Evolutionary conservation across 805 yeast species (phyloP).

Genomic region (Metschnikowia hibisci): DNA sequence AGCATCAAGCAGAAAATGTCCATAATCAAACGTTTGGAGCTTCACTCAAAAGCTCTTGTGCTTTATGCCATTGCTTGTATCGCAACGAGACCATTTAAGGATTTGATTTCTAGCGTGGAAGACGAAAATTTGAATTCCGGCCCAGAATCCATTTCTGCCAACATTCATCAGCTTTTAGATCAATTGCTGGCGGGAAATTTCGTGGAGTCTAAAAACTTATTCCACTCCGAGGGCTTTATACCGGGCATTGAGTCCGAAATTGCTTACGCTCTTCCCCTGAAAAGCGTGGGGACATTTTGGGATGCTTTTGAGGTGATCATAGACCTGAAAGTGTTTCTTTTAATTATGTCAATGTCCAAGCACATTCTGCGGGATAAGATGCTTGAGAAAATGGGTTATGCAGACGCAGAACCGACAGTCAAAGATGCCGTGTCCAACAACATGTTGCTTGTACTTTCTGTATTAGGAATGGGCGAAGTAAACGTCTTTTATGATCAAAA

Average conservation of each 20-base stretch:
- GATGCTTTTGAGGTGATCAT: constrained; percentile 23
- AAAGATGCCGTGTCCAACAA: constrained; percentile 16
- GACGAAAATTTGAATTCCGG: constrained; percentile 22
- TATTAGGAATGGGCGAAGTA: constrained; percentile 25
- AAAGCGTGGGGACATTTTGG: constrained; percentile 17
- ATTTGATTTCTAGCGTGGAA: constrained; percentile 14
- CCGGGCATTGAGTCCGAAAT: constrained; percentile 8
- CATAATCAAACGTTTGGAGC: neutral
- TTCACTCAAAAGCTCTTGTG: constrained; percentile 17
- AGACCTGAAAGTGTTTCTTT: constrained; percentile 30
- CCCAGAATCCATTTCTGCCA: constrained; percentile 4
- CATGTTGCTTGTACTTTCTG: constrained; percentile 23
- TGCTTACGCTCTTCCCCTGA: constrained; percentile 11
- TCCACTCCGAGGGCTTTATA: constrained; percentile 1
- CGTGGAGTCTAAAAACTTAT: constrained; percentile 12
- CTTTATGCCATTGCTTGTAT: constrained; percentile 25
- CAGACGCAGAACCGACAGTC: constrained; percentile 6
- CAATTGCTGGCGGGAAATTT: constrained; percentile 23
- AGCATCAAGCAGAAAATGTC: constrained; percentile 9
- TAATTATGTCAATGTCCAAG: constrained; percentile 25
- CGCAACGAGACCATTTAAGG: constrained; percentile 28
- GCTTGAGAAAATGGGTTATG: constrained; percentile 27
- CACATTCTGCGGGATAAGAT: constrained; percentile 23
- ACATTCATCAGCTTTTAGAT: constrained; percentile 15
- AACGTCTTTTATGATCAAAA: constrained; percentile 27